Evolutionary conservation across 768 basidiomycete species (phyloP).

Genomic region (Tephrocybe sp.): DNA sequence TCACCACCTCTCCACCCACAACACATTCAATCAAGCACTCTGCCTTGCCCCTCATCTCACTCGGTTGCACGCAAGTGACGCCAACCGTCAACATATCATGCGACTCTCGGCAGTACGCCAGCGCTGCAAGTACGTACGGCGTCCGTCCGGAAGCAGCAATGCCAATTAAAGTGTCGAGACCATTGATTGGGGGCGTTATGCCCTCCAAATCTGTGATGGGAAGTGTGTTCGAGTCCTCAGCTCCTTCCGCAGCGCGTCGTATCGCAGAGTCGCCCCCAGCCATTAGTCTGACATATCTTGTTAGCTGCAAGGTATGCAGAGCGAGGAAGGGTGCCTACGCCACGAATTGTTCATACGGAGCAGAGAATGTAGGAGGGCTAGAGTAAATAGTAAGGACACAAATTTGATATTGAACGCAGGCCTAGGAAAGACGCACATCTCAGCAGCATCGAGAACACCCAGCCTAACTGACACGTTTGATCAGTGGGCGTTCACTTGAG

Average conservation of each 20-base stretch:
- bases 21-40: slow-evolving; percentile 26
- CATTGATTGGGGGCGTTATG: slow-evolving; percentile 20
- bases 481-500: not conserved
- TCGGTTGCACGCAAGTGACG: slow-evolving; percentile 25
- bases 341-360: slow-evolving; percentile 21
- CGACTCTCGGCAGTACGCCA: slow-evolving; percentile 19
- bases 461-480: slow-evolving; percentile 16
- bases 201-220: slow-evolving; percentile 23
- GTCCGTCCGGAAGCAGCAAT: slow-evolving; percentile 33
- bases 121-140: slow-evolving; percentile 31
- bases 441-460: slow-evolving; percentile 30
- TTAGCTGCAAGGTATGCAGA: not conserved
- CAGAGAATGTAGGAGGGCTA: slow-evolving; percentile 27
- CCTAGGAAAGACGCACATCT: slow-evolving; percentile 18
- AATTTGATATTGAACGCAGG: not conserved
- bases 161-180: slow-evolving; percentile 29
- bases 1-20: slow-evolving; percentile 29
- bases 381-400: not conserved
- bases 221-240: slow-evolving; percentile 28
- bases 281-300: slow-evolving; percentile 13
- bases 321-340: slow-evolving; percentile 15
- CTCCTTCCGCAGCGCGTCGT: slow-evolving; percentile 26
- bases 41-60: slow-evolving; percentile 23
- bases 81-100: slow-evolving; percentile 27
- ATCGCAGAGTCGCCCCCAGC: slow-evolving; percentile 28